These are phyloP conservation scores for Sungouiella blattae DNA, from an alignment of 805 yeast genomes.

Conservation along the genomic window DNA sequence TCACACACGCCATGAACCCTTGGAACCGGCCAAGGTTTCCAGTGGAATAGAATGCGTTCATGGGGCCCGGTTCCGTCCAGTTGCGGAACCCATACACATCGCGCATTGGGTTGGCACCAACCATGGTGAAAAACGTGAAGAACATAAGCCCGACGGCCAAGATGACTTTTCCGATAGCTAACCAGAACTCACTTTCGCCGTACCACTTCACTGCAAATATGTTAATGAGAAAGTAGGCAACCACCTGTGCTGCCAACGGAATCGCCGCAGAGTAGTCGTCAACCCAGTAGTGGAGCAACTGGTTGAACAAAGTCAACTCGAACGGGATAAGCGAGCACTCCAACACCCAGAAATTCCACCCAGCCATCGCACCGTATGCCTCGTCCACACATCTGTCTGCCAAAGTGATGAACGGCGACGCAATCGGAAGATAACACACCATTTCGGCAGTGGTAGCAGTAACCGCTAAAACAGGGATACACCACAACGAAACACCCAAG, in stretches of 20 bases:
- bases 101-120: constrained; percentile 19
- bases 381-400: constrained; percentile 76
- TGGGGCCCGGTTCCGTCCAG: constrained; percentile 18
- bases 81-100: constrained; percentile 19
- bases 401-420: constrained; percentile 72
- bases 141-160: constrained; percentile 17
- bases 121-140: constrained; percentile 18
- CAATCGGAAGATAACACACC: constrained; percentile 71
- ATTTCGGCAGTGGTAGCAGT: constrained; percentile 75
- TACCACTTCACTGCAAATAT: constrained; percentile 46
- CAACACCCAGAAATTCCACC: constrained; percentile 77
- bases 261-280: constrained; percentile 71
- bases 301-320: constrained; percentile 77
- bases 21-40: constrained; percentile 65
- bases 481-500: constrained; percentile 66
- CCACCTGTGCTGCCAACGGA: constrained; percentile 62
- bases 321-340: constrained; percentile 78
- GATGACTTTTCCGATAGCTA: constrained; percentile 36
- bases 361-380: constrained; percentile 69
- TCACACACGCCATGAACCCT: constrained; percentile 67
- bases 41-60: constrained; percentile 19
- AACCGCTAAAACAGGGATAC: constrained; percentile 61
- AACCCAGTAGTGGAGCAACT: constrained; percentile 79
- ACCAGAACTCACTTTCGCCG: constrained; percentile 55
- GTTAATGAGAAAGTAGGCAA: constrained; percentile 52